Conservation (phyloP, 495 filamentous ascomycete species). For the Aspergillus panamensis region DNA sequence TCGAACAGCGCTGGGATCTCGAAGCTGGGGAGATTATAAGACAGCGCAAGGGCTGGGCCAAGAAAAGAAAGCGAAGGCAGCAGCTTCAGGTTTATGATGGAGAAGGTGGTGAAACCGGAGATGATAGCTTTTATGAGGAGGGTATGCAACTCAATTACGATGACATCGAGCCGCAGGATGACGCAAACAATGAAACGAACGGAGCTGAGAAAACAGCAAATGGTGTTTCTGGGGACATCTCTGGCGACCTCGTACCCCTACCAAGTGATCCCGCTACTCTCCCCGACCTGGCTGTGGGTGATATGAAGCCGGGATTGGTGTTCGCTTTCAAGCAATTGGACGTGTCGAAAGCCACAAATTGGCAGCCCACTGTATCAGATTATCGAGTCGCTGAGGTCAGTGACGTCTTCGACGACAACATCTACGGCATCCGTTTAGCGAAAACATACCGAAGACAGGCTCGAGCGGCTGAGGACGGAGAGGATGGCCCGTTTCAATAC, state of each 20-base stretch:
- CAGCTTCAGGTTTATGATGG: conserved; percentile 44
- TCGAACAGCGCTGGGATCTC: conserved; percentile 81
- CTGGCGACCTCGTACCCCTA: conserved; percentile 57
- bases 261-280: conserved; percentile 60
- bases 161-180: conserved; percentile 31
- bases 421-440: conserved; percentile 61
- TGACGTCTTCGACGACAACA: conserved; percentile 44
- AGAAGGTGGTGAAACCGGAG: conserved; percentile 29
- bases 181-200: conserved; percentile 10
- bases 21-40: conserved; percentile 56
- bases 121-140: conserved; percentile 29
- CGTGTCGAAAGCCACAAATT: conserved; percentile 69
- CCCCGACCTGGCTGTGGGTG: conserved; percentile 48
- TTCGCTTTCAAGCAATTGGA: conserved; percentile 77
- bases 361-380: conserved; percentile 68
- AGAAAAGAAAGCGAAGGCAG: conserved; percentile 56
- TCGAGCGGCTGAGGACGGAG: conserved; percentile 46
- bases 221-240: conserved; percentile 18
- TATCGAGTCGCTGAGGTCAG: conserved; percentile 65
- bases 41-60: conserved; percentile 39
- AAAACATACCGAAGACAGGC: conserved; percentile 58
- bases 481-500: conserved; percentile 58
- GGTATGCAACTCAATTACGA: conserved; percentile 53
- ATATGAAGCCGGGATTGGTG: conserved; percentile 59
- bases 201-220: conserved; percentile 6